Evolutionary conservation across 2,329 filamentous ascomycete species (phyloP).

Genomic region (Neonectria faginata): DNA sequence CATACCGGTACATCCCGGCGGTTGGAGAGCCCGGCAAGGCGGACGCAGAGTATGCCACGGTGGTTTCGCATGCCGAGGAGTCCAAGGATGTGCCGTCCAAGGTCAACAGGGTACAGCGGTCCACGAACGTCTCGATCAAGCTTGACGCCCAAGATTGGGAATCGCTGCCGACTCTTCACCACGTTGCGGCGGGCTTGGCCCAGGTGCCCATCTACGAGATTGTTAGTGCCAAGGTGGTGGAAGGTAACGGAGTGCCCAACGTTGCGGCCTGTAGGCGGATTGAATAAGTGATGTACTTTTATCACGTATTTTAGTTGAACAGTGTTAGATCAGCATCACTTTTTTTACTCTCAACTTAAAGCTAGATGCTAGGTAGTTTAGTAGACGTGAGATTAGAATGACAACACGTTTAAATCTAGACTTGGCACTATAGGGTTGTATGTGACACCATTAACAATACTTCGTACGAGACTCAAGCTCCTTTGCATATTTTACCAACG

Average conservation of each 20-base stretch:
- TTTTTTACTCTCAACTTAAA: background rate
- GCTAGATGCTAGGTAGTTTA: too few species aligned
- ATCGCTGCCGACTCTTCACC: slow-evolving; percentile 26
- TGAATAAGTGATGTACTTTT: slow-evolving; percentile 10
- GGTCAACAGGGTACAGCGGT: slow-evolving; percentile 46
- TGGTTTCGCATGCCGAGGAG: slow-evolving; percentile 52
- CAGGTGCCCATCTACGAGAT: slow-evolving; percentile 25
- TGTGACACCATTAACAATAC: background rate
- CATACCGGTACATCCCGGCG: slow-evolving; percentile 68
- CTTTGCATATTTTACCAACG: background rate
- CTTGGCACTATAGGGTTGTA: background rate
- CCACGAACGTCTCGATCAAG: slow-evolving; percentile 19
- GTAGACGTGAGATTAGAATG: background rate
- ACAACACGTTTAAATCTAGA: background rate
- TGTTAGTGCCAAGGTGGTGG: slow-evolving; percentile 28
- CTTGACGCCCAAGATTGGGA: slow-evolving; percentile 27
- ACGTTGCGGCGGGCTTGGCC: slow-evolving; percentile 27
- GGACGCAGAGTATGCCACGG: slow-evolving; percentile 65
- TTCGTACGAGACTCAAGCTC: background rate
- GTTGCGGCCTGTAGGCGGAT: slow-evolving; percentile 21
- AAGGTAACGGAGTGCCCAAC: slow-evolving; percentile 25
- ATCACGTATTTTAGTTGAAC: background rate
- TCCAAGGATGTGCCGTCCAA: slow-evolving; percentile 28
- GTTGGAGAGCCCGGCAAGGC: slow-evolving; percentile 63
- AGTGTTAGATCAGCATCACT: slow-evolving; percentile 12